Conservation (phyloP, 2,329 filamentous ascomycete genomes). For the Xylaria polymorpha region DNA sequence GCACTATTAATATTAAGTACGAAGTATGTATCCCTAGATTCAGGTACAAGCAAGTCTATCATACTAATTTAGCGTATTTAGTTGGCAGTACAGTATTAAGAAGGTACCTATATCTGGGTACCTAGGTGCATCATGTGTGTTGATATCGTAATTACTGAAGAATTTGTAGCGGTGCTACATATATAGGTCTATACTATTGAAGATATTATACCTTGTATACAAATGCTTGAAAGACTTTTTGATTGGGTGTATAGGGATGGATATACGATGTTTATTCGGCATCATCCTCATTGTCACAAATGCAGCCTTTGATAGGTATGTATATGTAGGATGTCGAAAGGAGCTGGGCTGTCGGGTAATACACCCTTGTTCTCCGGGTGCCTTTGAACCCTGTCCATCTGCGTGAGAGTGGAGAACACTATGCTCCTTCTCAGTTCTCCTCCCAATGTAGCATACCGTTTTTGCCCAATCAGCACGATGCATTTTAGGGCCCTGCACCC, state of each 20-base stretch:
- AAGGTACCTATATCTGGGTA: not conserved
- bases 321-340: not conserved
- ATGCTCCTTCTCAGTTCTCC: conserved; percentile 15
- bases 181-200: not conserved
- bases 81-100: not conserved
- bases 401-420: conserved; percentile 22
- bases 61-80: conserved; percentile 5
- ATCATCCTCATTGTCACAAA: no score
- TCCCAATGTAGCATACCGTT: conserved; percentile 14
- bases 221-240: not conserved
- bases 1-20: not conserved
- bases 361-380: conserved; percentile 17
- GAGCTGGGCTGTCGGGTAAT: conserved; percentile 16
- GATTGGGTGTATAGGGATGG: not conserved
- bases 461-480: conserved; percentile 25
- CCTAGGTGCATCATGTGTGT: not conserved
- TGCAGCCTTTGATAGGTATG: not conserved
- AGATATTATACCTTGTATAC: not conserved
- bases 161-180: not conserved
- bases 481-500: conserved; percentile 7
- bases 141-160: not conserved
- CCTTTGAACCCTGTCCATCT: conserved; percentile 25
- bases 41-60: not conserved
- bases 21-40: no score
- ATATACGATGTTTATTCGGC: not conserved